phyloP scores from a whole-genome alignment of 2,329 filamentous ascomycete species.

The Claviceps digitariae region DNA sequence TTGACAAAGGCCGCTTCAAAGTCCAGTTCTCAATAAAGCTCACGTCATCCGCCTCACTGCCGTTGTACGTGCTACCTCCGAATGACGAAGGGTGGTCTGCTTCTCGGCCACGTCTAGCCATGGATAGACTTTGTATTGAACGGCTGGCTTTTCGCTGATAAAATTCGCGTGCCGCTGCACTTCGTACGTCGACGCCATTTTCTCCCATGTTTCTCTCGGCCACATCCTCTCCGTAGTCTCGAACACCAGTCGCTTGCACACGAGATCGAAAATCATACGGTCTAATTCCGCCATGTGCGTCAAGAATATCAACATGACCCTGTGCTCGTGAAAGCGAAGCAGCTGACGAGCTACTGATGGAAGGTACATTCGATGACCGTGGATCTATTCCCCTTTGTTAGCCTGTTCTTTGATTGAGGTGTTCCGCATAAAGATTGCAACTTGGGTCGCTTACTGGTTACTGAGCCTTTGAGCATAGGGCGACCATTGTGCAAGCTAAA shows the following conservation, averaged over 20 bases:
- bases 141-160: slow-evolving; percentile 10
- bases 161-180: slow-evolving; percentile 19
- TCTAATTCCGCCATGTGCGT: slow-evolving; percentile 24
- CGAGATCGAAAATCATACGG: slow-evolving; percentile 31
- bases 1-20: neutral
- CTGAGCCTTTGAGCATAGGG: neutral
- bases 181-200: slow-evolving; percentile 20
- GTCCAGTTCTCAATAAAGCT: neutral
- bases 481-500: slow-evolving; percentile 1
- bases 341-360: neutral
- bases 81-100: neutral
- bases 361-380: neutral
- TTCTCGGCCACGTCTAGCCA: slow-evolving; percentile 1
- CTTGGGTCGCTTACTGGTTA: neutral
- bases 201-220: slow-evolving; percentile 40
- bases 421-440: neutral
- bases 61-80: neutral
- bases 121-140: slow-evolving; percentile 1
- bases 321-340: neutral
- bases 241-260: slow-evolving; percentile 31
- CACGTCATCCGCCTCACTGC: slow-evolving; percentile 1
- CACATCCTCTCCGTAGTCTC: slow-evolving; percentile 46
- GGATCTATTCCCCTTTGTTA: neutral
- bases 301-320: slow-evolving; percentile 9
- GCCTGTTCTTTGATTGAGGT: neutral